Conservation (phyloP, 1,284 basidiomycete genomes). For the Stereum hirsutum region DNA sequence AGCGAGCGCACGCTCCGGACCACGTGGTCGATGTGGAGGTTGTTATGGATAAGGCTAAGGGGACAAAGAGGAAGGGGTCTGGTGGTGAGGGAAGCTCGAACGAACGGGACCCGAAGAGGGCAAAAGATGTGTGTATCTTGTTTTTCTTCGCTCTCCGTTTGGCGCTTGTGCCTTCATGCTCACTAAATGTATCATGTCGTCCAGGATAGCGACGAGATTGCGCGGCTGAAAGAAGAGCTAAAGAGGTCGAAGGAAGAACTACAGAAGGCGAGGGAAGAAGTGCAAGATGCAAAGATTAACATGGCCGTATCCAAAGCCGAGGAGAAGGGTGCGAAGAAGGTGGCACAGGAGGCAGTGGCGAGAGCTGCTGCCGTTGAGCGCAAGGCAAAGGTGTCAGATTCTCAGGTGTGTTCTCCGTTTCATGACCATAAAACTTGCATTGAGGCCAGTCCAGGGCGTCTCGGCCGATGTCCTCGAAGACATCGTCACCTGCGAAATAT, state of each 20-base stretch:
- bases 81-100: no score
- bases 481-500: slow-evolving; percentile 50
- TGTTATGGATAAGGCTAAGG: no score
- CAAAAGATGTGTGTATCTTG: no score
- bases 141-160: no score
- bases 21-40: no score
- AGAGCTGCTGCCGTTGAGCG: no score
- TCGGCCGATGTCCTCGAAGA: slow-evolving; percentile 37
- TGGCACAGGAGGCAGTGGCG: background rate
- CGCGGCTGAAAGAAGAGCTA: background rate
- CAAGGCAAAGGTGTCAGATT: background rate
- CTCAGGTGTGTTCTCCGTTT: slow-evolving; percentile 3
- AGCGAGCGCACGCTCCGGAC: no score
- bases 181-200: background rate
- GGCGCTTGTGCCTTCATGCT: background rate
- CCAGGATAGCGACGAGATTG: background rate
- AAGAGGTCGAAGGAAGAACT: background rate
- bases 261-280: background rate
- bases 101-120: no score
- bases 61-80: no score
- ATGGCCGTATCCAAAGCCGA: background rate
- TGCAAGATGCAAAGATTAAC: background rate
- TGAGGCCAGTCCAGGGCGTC: slow-evolving; percentile 16
- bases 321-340: background rate
- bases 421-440: slow-evolving; percentile 14